Evolutionary conservation across 2,329 filamentous ascomycete genomes (phyloP).

Genomic region (Peltaster fructicola): DNA sequence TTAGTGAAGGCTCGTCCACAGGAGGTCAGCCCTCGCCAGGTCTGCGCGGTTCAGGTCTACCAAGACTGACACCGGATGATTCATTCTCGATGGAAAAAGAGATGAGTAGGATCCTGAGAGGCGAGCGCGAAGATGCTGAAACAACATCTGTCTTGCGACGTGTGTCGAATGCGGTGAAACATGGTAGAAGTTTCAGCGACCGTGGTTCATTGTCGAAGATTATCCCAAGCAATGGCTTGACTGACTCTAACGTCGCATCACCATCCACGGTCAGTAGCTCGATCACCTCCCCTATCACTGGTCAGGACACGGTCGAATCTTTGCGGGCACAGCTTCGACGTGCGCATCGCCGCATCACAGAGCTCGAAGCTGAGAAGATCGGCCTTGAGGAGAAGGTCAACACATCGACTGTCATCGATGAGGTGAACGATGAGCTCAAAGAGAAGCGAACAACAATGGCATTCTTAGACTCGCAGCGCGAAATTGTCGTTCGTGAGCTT

Average conservation of each 20-base stretch:
- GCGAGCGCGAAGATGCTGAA: constrained; percentile 33
- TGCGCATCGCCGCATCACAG: constrained; percentile 68
- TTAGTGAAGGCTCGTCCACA: constrained; percentile 19
- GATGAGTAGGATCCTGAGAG: constrained; percentile 71
- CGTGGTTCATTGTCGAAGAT: constrained; percentile 13
- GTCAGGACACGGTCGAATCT: constrained; percentile 27
- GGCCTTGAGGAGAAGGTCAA: constrained; percentile 35
- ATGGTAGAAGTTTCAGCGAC: constrained; percentile 75
- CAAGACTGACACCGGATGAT: constrained; percentile 50
- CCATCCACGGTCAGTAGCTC: constrained; percentile 14
- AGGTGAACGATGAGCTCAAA: constrained; percentile 68
- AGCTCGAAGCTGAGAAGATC: constrained; percentile 66
- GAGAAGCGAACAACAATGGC: constrained; percentile 95
- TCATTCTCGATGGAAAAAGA: constrained; percentile 94
- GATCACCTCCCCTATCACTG: constrained; percentile 32
- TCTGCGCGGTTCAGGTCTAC: constrained; percentile 18
- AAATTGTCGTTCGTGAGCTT: constrained; percentile 85
- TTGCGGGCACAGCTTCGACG: constrained; percentile 57
- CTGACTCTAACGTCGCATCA: constrained; percentile 11
- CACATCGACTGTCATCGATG: constrained; percentile 45
- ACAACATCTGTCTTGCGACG: constrained; percentile 59
- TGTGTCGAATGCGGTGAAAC: constrained; percentile 84
- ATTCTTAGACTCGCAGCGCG: constrained; percentile 79
- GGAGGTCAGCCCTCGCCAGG: constrained; percentile 15
- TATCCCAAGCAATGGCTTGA: constrained; percentile 4